phyloP scores from a whole-genome alignment of 441 rosid genomes.

The Populus hybrid region DNA sequence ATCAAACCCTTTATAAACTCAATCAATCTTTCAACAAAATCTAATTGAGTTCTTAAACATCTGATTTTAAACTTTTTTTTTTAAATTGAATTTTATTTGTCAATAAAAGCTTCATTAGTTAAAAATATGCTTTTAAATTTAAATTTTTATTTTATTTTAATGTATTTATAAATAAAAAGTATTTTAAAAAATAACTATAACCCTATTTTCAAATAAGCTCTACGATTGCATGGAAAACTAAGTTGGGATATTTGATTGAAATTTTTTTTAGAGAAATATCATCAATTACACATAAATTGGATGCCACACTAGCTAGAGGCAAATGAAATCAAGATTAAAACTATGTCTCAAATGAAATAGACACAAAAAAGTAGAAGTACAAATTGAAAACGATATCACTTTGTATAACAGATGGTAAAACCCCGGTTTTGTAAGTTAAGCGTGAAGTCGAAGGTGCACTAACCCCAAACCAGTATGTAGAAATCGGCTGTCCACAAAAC shows the following conservation, averaged over 20 bases:
- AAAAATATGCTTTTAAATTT: too few relatives aligned
- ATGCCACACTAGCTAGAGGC: neutral
- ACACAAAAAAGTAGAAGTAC: neutral
- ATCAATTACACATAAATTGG: neutral
- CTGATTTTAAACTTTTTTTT: too few relatives aligned
- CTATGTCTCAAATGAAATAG: neutral
- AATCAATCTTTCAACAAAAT: too few relatives aligned
- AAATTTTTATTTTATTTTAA: too few relatives aligned
- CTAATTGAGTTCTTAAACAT: too few relatives aligned
- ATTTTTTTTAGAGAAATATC: too few relatives aligned
- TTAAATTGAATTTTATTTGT: too few relatives aligned
- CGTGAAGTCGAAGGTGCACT: neutral
- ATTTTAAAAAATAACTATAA: too few relatives aligned
- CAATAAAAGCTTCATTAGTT: fast-evolving
- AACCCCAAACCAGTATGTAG: neutral
- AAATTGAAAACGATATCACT: neutral
- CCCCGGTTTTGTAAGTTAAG: neutral
- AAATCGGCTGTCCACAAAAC: neutral
- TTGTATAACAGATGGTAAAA: neutral
- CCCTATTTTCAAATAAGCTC: too few relatives aligned
- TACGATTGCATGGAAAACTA: neutral
- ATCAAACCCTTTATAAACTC: too few relatives aligned
- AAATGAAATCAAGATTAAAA: neutral
- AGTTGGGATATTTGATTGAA: neutral
- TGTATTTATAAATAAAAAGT: too few relatives aligned